Base-by-base conservation (phyloP, 2,329 filamentous ascomycete genomes). In the Trichoderma pleuroti region DNA sequence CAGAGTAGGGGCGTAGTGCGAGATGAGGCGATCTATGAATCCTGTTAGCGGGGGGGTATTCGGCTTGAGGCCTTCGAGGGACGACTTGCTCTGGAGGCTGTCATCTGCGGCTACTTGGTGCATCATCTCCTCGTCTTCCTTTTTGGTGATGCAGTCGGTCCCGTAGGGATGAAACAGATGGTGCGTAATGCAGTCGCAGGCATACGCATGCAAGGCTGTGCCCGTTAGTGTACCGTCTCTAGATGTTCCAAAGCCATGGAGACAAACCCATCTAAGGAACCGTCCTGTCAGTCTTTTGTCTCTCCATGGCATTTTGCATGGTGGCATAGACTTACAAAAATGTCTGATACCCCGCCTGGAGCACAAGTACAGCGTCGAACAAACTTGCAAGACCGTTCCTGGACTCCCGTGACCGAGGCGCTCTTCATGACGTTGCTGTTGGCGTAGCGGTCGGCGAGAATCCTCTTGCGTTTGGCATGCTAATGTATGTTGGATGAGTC, bases 111-210 rank as follows among this genome's bases (percentile, higher is more conserved):
- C 88, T 3, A 92, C 84, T 75, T 92, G 88, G 70, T 88, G 85
- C 90, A 92, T 91, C 78, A 92, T 86, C 16, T 86, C 83, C 72
- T 88, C 86, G 69, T 92, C 88, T n/a, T 84, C 77, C 36, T 80
- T 74, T 21, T 84, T 80, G 34, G 85, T 82, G 2, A 92, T 82
- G 10, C 89, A 90, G 72, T 89, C 83, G 1, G 88, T 87, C 2
- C 90, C 90, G 70, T 88, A 84, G 0, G 90, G 89, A 68, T 90
- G 88, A 76, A 92, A 91, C n/a, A 92, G 83, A 73, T 91, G 89
- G 74, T 91, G 88, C 0, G 89, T 90, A 32, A 89, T 86, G 74
- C 90, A 91, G 76, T 92, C 90, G 67, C 91, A 88, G 1, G 90
- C 90, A 76, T 90, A 92, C 30, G 90, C 86, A 73, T 92, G 90